Evolutionary conservation across 2,329 filamentous ascomycete species (phyloP), one percentile per base, ranked within the genome.

Genomic region (Coniochaeta prunicola): DNA sequence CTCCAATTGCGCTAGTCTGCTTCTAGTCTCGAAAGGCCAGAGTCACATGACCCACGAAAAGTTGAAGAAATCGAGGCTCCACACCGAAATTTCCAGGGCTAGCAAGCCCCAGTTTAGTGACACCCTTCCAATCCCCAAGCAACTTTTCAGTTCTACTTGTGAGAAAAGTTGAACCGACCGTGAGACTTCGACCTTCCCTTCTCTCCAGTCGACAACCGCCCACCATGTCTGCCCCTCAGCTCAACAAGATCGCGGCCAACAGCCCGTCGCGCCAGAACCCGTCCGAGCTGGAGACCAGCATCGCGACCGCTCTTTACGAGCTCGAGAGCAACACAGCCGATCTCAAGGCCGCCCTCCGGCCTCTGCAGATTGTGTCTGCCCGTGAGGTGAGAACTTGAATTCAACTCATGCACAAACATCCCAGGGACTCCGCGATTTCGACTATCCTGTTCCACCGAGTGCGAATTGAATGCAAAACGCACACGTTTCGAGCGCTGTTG

Each of bases 261-360:
- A 96, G 91, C 89, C 89, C 93, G 71, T 97, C 93, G 81, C 87
- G 91, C 85, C 86, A 90, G 79, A 96, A 88, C 82, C 94, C 94
- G 71, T 96, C 91, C 70, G 94, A 99, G 89, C 89, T 97, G 72
- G 94, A 99, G 91, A 88, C 85, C 80, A 91, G 83, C 85, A 96
- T 99, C 78, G 94, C 94, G 77, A 90, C 88, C 81, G 94, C 94
- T 82, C 91, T 99, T 68, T 96, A 89, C 85, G 94, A 99, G 76
- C 91, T 99, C 81, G 94, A 99, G 91, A 92, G 88, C 84, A 97
- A 97, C 88, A 96, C 94, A 76, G 84, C 92, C 78, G 94, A 99
- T 82, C 90, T 99, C 82, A 96, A 93, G 90, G 86, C 86, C 74
- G 89, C 92, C 71, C 89, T 99, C 76, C 89, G 94, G 76, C 94